Conservation (phyloP, 2,329 filamentous ascomycete genomes). For the Fusarium buxicola region DNA sequence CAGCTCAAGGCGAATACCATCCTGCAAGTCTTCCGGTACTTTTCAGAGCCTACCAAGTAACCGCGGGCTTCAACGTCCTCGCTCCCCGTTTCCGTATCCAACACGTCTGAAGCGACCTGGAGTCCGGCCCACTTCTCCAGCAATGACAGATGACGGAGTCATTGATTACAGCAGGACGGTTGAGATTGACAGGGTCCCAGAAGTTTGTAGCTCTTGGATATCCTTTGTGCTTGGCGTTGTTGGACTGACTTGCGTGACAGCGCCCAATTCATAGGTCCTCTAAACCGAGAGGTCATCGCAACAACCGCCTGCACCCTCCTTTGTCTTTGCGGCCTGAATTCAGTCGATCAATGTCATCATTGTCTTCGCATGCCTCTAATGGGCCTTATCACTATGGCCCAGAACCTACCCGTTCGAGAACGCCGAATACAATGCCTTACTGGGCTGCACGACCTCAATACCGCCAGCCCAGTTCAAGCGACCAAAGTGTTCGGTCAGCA, state of each 20-base stretch:
- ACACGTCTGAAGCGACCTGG: constrained; percentile 67
- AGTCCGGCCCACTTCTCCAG: constrained; percentile 61
- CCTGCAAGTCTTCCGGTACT: constrained; percentile 60
- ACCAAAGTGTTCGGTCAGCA: constrained; percentile 56
- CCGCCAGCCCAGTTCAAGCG: constrained; percentile 50
- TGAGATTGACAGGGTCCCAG: constrained; percentile 60
- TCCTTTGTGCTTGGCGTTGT: constrained; percentile 1
- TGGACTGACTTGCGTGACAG: constrained; percentile 47
- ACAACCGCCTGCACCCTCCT: constrained; percentile 53
- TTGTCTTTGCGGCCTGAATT: constrained; percentile 55
- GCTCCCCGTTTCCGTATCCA: constrained; percentile 70
- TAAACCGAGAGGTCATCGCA: constrained; percentile 52
- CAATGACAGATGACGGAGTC: constrained; percentile 59
- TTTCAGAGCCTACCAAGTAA: constrained; percentile 60
- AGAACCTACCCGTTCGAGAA: constrained; percentile 47
- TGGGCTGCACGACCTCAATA: constrained; percentile 46
- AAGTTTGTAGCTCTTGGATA: constrained; percentile 51
- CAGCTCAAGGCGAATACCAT: constrained; percentile 59
- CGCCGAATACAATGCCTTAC: constrained; percentile 51
- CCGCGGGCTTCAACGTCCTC: constrained; percentile 60
- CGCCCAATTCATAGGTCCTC: constrained; percentile 59
- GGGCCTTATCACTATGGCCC: constrained; percentile 38
- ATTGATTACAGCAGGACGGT: constrained; percentile 64
- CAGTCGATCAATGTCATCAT: constrained; percentile 56
- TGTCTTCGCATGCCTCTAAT: constrained; percentile 50